Conservation (phyloP, 108 stramenopile species). For the Skeletonema tropicum region DNA sequence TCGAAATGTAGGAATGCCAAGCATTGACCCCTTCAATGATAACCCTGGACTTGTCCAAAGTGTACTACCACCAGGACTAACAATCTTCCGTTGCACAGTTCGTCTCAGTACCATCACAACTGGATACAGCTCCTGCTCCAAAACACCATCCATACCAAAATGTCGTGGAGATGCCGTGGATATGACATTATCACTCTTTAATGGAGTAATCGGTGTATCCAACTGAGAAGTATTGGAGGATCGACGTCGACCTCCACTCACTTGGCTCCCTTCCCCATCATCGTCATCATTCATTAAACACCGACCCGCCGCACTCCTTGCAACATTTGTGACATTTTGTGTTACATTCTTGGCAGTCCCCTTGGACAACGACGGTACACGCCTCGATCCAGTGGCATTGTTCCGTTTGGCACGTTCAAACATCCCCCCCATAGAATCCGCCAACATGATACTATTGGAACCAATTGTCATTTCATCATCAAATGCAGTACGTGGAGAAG, state of each 20-base stretch:
- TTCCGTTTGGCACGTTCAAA: slow-evolving; percentile 33
- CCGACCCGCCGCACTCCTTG: slow-evolving; percentile 25
- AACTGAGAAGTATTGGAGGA: slow-evolving; percentile 4
- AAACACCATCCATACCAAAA: slow-evolving; percentile 11
- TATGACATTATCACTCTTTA: slow-evolving; percentile 31
- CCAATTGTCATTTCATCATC: slow-evolving; percentile 43
- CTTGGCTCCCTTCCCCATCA: slow-evolving; percentile 21
- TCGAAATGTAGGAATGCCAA: slow-evolving; percentile 67
- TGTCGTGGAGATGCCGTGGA: slow-evolving; percentile 26
- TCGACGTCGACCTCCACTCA: slow-evolving; percentile 8
- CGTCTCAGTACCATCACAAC: slow-evolving; percentile 80
- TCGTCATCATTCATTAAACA: slow-evolving; percentile 23
- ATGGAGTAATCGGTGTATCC: slow-evolving; percentile 40
- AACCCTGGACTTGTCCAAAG: slow-evolving; percentile 40
- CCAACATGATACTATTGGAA: slow-evolving; percentile 32
- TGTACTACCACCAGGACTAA: slow-evolving; percentile 18
- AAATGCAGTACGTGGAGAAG: not conserved
- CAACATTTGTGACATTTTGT: slow-evolving; percentile 40
- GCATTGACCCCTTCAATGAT: slow-evolving; percentile 37
- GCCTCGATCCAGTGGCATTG: slow-evolving; percentile 7
- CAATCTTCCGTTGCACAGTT: slow-evolving; percentile 59
- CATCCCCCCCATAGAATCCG: slow-evolving; percentile 44
- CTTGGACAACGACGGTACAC: not conserved
- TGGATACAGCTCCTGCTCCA: slow-evolving; percentile 49
- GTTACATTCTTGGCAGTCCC: slow-evolving; percentile 38